phyloP scores from a whole-genome alignment of 129 eudicot genomes.

The Tagetes erecta region DNA sequence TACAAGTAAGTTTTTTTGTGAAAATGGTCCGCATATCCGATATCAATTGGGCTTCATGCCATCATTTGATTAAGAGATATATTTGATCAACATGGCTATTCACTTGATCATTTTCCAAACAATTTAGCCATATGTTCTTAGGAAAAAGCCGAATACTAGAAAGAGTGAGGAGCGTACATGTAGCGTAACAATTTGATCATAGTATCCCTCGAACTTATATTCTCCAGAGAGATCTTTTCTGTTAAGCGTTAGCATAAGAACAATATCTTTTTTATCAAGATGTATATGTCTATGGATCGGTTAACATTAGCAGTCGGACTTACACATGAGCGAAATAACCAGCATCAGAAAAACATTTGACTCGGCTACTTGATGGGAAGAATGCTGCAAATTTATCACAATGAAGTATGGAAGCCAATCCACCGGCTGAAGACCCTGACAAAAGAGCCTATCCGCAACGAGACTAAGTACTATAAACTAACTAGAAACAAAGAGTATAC shows the following conservation, averaged over 20 bases:
- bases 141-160: background rate
- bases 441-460: conserved; percentile 30
- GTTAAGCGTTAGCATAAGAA: background rate
- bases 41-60: background rate
- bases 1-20: no score
- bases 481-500: background rate
- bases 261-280: background rate
- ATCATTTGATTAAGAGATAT: background rate
- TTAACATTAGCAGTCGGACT: conserved; percentile 11
- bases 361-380: conserved; percentile 29
- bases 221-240: conserved; percentile 37
- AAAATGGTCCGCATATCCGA: background rate
- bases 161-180: conserved; percentile 31
- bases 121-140: background rate
- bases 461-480: background rate
- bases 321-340: conserved; percentile 49
- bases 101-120: background rate
- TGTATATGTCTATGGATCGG: background rate
- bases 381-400: conserved; percentile 38
- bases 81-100: background rate
- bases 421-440: conserved; percentile 47
- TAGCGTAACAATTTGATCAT: conserved; percentile 20
- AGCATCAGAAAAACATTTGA: conserved; percentile 44
- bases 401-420: conserved; percentile 45
- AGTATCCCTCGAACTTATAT: conserved; percentile 30